Percentiles rank a stretch among this genome's conserved stretches.
phyloP scores from a whole-genome alignment of 2,329 filamentous ascomycete genomes.

The Colletotrichum noveboracense region DNA sequence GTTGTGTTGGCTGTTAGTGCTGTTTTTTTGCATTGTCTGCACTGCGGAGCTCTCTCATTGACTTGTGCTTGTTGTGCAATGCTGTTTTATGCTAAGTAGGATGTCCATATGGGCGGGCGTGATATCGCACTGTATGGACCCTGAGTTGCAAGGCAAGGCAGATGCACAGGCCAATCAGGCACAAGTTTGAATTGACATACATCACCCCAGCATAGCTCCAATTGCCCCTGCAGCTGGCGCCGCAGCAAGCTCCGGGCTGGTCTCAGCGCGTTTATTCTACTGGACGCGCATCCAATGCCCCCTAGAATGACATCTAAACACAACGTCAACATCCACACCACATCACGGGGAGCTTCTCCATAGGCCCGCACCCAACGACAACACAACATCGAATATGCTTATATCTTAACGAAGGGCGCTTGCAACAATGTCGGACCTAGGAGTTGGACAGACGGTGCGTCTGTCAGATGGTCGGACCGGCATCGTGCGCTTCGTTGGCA shows the following conservation, averaged over 20 bases:
- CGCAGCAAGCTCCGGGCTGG: not conserved
- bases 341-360: slow-evolving; percentile 6
- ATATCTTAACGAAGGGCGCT: not conserved
- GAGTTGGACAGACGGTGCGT: slow-evolving; percentile 76
- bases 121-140: not conserved
- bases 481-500: slow-evolving; percentile 81
- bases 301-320: slow-evolving; percentile 17
- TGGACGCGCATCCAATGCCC: slow-evolving; percentile 12
- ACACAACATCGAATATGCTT: slow-evolving; percentile 13
- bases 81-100: not conserved
- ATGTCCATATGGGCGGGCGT: not conserved
- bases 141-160: not conserved
- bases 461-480: slow-evolving; percentile 80
- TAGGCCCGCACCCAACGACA: not conserved
- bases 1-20: not conserved
- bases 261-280: slow-evolving; percentile 16
- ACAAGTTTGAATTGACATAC: not conserved
- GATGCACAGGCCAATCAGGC: not conserved
- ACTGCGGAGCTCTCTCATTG: not conserved
- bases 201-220: not conserved
- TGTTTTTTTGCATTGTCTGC: not conserved
- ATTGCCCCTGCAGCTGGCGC: not conserved
- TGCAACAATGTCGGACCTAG: slow-evolving; percentile 60
- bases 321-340: not conserved
- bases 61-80: not conserved